Percentiles rank a stretch among this genome's conserved stretches.
phyloP scores from a whole-genome alignment of 768 basidiomycete genomes.

The Polyporus arcularius region DNA sequence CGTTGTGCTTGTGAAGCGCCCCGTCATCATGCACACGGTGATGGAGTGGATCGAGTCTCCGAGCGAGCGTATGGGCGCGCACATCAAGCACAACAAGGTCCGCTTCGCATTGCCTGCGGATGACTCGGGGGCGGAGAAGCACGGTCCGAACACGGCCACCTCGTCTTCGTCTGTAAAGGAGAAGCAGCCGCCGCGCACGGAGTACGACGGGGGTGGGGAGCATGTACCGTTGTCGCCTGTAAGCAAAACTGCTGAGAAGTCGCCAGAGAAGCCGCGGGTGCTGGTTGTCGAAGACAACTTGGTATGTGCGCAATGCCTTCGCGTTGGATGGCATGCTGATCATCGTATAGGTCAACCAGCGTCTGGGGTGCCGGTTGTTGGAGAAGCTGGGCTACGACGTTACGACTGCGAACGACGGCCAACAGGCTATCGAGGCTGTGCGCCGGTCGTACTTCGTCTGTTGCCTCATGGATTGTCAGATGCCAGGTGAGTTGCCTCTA shows the following conservation, averaged over 20 bases:
- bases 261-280: slow-evolving; percentile 5
- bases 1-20: slow-evolving; percentile 31
- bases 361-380: slow-evolving; percentile 27
- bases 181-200: slow-evolving; percentile 3
- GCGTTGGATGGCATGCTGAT: background rate
- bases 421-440: slow-evolving; percentile 26
- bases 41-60: slow-evolving; percentile 23
- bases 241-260: background rate
- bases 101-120: slow-evolving; percentile 21
- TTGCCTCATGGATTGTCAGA: slow-evolving; percentile 33
- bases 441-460: slow-evolving; percentile 17
- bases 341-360: slow-evolving; percentile 26
- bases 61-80: slow-evolving; percentile 20
- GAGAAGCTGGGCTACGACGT: slow-evolving; percentile 31
- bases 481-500: slow-evolving; percentile 17
- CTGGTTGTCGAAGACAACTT: slow-evolving; percentile 31
- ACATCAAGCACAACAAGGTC: slow-evolving; percentile 20
- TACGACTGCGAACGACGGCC: slow-evolving; percentile 26
- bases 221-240: slow-evolving; percentile 2
- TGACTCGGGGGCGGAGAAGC: background rate
- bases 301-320: slow-evolving; percentile 11
- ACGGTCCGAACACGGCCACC: background rate
- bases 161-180: slow-evolving; percentile 2
- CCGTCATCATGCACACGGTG: slow-evolving; percentile 27
- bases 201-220: background rate